Conservation (phyloP, 2,329 filamentous ascomycete genomes). For the Rhinocladiella similis region DNA sequence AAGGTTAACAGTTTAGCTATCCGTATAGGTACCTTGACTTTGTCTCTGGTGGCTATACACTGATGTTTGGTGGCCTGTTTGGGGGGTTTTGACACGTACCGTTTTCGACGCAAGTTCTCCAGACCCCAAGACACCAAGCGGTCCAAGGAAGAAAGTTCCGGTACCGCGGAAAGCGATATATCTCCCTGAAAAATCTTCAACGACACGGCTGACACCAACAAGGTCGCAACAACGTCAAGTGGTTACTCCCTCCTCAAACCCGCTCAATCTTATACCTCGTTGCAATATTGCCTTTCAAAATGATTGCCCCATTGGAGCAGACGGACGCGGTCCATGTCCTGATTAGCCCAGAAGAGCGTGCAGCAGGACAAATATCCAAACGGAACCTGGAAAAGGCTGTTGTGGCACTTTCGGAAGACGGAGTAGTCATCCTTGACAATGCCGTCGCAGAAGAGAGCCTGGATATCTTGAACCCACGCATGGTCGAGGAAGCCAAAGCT, state of each 20-base stretch:
- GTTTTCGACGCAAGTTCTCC: too few species aligned
- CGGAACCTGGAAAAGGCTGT: conserved; percentile 11
- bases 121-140: too few species aligned
- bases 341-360: conserved; percentile 5
- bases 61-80: too few species aligned
- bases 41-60: too few species aligned
- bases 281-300: background rate
- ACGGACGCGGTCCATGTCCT: conserved; percentile 3
- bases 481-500: conserved; percentile 46
- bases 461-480: conserved; percentile 55
- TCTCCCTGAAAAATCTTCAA: conserved; percentile 7
- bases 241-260: too few species aligned
- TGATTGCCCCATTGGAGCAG: background rate
- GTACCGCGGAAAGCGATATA: conserved; percentile 9
- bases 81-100: too few species aligned
- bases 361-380: conserved; percentile 4
- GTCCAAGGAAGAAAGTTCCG: too few species aligned
- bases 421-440: conserved; percentile 37
- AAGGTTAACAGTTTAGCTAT: too few species aligned
- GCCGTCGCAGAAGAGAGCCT: conserved; percentile 23
- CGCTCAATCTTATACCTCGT: too few species aligned
- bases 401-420: conserved; percentile 28
- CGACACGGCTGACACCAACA: background rate
- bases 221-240: background rate
- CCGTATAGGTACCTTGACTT: too few species aligned